Conservation (phyloP, 2,329 filamentous ascomycete species). For the Mollisia scopiformis region DNA sequence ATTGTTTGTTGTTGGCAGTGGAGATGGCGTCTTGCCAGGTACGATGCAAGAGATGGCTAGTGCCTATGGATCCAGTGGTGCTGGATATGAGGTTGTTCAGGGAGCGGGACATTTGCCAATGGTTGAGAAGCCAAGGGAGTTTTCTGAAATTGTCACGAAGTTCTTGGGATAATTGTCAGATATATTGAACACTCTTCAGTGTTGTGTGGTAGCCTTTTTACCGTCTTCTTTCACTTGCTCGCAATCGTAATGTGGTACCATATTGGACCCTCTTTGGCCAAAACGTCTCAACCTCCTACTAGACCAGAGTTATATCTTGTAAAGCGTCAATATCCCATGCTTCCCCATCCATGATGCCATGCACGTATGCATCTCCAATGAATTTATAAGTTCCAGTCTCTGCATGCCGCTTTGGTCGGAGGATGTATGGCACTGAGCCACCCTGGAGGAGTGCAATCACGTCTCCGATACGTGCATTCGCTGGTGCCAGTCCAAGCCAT, state of each 20-base stretch:
- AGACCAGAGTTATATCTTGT: not conserved
- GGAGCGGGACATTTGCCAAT: conserved; percentile 82
- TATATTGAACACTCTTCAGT: too few species aligned
- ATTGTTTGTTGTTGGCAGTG: conserved; percentile 72
- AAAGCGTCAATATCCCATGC: conserved; percentile 1
- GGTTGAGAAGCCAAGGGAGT: conserved; percentile 72
- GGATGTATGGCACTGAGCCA: conserved; percentile 7
- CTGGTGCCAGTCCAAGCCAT: not conserved
- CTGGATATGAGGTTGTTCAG: conserved; percentile 66
- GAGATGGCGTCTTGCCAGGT: conserved; percentile 75
- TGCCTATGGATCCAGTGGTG: conserved; percentile 55
- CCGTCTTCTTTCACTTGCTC: too few species aligned
- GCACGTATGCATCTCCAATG: conserved; percentile 9
- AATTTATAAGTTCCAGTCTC: conserved; percentile 6
- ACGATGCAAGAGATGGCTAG: conserved; percentile 77
- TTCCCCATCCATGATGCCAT: conserved; percentile 14
- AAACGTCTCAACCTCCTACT: too few species aligned
- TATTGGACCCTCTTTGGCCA: too few species aligned
- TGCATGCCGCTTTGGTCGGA: not conserved
- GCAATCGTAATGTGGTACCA: too few species aligned
- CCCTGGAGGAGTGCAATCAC: conserved; percentile 6
- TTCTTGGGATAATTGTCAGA: conserved; percentile 55
- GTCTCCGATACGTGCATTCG: conserved; percentile 1
- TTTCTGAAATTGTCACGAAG: conserved; percentile 63
- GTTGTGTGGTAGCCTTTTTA: too few species aligned